These are phyloP conservation scores for Cryptosporidium ubiquitum DNA, from an alignment of 169 alveolate genomes.

Conservation along the genomic window DNA sequence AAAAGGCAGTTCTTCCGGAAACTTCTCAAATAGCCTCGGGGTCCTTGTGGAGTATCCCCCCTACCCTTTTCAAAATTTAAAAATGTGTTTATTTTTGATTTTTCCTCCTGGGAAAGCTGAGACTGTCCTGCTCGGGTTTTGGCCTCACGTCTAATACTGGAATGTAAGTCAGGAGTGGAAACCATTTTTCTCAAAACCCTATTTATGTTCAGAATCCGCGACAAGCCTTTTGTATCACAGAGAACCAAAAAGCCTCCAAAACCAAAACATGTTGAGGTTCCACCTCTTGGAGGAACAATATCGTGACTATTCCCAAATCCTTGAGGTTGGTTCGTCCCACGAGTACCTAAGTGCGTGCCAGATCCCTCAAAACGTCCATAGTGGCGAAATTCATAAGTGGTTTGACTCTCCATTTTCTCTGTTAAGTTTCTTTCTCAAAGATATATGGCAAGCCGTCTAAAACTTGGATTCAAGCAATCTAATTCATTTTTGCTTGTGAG, in stretches of 20 bases:
- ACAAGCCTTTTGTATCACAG: not conserved
- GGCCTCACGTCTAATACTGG: conserved; percentile 1
- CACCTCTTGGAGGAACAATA: conserved; percentile 30
- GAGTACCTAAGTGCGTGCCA: not conserved
- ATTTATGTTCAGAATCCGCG: not conserved
- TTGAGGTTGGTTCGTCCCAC: not conserved
- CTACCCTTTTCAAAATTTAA: not conserved
- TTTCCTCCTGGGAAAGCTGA: not conserved
- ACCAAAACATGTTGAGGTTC: conserved; percentile 43
- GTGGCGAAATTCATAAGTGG: not conserved
- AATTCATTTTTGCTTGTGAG: not conserved
- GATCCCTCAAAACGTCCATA: not conserved
- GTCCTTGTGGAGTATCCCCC: not conserved
- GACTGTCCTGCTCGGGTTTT: not conserved
- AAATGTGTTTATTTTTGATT: not conserved
- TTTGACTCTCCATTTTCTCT: not conserved
- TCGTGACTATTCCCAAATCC: not conserved
- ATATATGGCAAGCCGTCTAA: not conserved
- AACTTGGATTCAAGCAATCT: not conserved
- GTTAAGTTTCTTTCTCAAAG: not conserved
- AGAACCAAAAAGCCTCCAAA: conserved; percentile 24
- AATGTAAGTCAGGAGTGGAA: not conserved
- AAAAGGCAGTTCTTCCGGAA: conserved; percentile 36
- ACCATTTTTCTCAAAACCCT: not conserved
- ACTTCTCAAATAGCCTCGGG: not conserved